Base-by-base conservation (phyloP, 2,329 filamentous ascomycete genomes). In the Venturiaceae sp. region DNA sequence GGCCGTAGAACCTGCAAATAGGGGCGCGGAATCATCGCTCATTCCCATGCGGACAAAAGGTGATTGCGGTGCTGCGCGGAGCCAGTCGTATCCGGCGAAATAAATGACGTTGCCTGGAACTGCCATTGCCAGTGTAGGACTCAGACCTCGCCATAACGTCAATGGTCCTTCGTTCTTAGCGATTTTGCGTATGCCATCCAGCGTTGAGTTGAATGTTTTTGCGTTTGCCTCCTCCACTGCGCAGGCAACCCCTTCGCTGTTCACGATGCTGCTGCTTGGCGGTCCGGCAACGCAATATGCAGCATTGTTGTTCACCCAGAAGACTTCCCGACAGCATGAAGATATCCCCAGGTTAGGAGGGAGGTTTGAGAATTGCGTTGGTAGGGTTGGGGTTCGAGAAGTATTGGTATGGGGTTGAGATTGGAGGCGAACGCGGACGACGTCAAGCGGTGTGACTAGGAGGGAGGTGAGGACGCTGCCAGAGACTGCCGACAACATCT, bases 81-180 rank as follows among this genome's bases (percentile, higher is more conserved):
- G 72, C 87, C 91, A 96, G 68, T 99, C 94, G 72, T 99, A 99
- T 39, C 94, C 94, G 13, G 94, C 95, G 67, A 97, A 96, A 74
- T 99, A 99, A 64, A 99, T 97, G 64, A 99, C 94, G 70, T 99
- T 99, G 28, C 86, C 90, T 0, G 94, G 94, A 5, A 99, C 82
- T 0, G 91, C 86, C 94, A 99, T 99, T 63, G 91, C 81, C 23
- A 99, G 76, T 0, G 94, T 99, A 0, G 94, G 92, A n/a, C 89
- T 95, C 5, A 99, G 77, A 0, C 94, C 94, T 61, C 94, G 83
- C 92, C 94, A 99, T 36, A 99, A 75, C 1, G 92, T 94, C 28
- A 83, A 81, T 13, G 91, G 68, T 1, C 94, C 94, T 75, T 99
- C 94, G 69, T 97, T 91, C 53, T 90, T 85, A 16, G 94, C 91